phyloP scores from a whole-genome alignment of 192 early-diverging fungal genomes.

The Backusella morwellensis region DNA sequence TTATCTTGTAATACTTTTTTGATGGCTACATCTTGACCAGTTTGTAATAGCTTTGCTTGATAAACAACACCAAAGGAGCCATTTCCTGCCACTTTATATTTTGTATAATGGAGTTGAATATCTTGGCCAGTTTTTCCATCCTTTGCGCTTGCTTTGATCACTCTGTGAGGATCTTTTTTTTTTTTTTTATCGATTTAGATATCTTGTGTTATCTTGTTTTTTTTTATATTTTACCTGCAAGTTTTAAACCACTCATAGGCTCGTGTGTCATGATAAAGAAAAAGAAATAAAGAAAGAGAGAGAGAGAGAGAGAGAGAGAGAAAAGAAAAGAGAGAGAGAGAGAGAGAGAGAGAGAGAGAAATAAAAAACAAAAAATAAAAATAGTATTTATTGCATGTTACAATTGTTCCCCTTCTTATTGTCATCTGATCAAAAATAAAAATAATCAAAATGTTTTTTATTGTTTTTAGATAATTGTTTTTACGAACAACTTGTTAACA shows the following conservation, averaged over 20 bases:
- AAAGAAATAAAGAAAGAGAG: not conserved
- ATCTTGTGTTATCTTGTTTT: not conserved
- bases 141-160: slow-evolving; percentile 74
- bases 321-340: not conserved
- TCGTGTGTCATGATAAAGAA: not conserved
- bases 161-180: slow-evolving; percentile 15
- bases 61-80: slow-evolving; percentile 98
- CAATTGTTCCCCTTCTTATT: not conserved
- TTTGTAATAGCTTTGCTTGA: slow-evolving; percentile 84
- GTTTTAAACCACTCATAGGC: not conserved
- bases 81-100: slow-evolving; percentile 93
- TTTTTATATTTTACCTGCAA: not conserved
- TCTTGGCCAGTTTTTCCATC: slow-evolving; percentile 86
- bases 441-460: not conserved
- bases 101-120: slow-evolving; percentile 85
- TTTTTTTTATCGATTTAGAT: not conserved
- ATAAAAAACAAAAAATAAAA: not conserved
- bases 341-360: not conserved
- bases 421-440: slow-evolving; percentile 3
- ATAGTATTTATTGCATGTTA: not conserved
- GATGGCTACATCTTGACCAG: slow-evolving; percentile 83
- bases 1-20: slow-evolving; percentile 99
- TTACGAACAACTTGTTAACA: not conserved
- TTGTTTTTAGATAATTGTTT: not conserved
- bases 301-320: not conserved